Base-by-base conservation (phyloP, 805 yeast species). In the Vanderwaltozyma tropicalis region DNA sequence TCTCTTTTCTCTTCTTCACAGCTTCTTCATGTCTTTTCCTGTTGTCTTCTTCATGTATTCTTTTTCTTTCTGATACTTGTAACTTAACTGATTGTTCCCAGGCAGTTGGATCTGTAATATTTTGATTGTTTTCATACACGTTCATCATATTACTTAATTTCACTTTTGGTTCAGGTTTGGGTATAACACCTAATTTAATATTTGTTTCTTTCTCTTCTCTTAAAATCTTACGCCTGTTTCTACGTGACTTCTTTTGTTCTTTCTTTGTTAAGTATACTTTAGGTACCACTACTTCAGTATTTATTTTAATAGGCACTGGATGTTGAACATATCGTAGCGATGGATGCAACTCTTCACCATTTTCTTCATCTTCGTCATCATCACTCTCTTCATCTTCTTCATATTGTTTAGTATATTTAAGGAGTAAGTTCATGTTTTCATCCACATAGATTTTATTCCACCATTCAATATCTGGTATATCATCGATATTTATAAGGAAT, bases 141-240 rank as follows among this genome's bases (percentile, higher is more conserved):
- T 72, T 80, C 87, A 86, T 84, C 58, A 92, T 68, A 54, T 89
- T 92, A 31, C 80, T 74, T 31, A 86, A 64, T 50, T 81, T 84
- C 19, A 92, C 81, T 57, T 89, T 92, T 3, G 96, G 94, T 5
- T 80, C 80, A 0, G 96, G 95, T 5, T 94, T 80, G 0, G 94
- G 81, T 33, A 80, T 84, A 15, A 88, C 61, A 0, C 98, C 98
- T 5, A 84, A 63, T 40, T 78, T 72, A 18, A 88, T 78, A 32
- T 81, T 66, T 47, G 85, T 89, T 53, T 85, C 95, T 40, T 72
- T 68, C 32, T 80, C 92, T 48, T 78, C 77, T 43, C 76, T 74
- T 42, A 61, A 66, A 29, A 68, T 68, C 32, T 77, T 72, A 40
- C 96, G 67, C 34, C 74, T 78, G 41, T 80, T 80, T 42, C 79